phyloP scores from a whole-genome alignment of 2,329 filamentous ascomycete species.

The Pseudogymnoascus sp. region DNA sequence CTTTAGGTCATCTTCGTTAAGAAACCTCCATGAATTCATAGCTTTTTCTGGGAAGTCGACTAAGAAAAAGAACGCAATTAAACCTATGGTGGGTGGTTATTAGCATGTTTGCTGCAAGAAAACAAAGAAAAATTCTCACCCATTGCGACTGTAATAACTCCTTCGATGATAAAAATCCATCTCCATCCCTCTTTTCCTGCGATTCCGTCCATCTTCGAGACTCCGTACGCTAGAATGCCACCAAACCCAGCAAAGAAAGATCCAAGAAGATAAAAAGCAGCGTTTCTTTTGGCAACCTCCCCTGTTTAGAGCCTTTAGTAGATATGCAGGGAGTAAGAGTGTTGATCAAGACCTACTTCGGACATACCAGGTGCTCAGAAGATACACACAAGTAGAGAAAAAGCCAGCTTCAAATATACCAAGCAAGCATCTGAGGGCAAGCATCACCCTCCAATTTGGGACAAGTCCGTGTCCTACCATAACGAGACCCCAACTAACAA shows the following conservation, averaged over 20 bases:
- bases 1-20: conserved; percentile 40
- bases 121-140: background rate
- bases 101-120: background rate
- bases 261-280: conserved; percentile 46
- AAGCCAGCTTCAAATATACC: conserved; percentile 29
- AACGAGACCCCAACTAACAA: background rate
- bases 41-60: conserved; percentile 55
- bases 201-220: conserved; percentile 42
- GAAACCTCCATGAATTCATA: conserved; percentile 37
- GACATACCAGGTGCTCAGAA: conserved; percentile 28
- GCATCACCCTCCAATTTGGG: conserved; percentile 32
- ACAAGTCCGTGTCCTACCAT: conserved; percentile 50
- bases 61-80: conserved; percentile 47
- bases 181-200: conserved; percentile 47
- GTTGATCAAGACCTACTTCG: conserved; percentile 11
- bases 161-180: conserved; percentile 45
- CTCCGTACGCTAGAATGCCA: conserved; percentile 45
- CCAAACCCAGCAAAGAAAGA: conserved; percentile 44
- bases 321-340: background rate
- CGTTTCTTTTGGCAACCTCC: conserved; percentile 22
- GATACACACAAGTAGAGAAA: conserved; percentile 27
- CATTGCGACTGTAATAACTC: background rate
- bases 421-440: conserved; percentile 36
- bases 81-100: background rate
- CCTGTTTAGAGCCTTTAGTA: background rate